A percentile compares a stretch with the other conserved stretches of the same genome.
These are phyloP conservation scores for Fusarium succisae DNA, from an alignment of 2,329 filamentous ascomycete species.

Conservation along the genomic window DNA sequence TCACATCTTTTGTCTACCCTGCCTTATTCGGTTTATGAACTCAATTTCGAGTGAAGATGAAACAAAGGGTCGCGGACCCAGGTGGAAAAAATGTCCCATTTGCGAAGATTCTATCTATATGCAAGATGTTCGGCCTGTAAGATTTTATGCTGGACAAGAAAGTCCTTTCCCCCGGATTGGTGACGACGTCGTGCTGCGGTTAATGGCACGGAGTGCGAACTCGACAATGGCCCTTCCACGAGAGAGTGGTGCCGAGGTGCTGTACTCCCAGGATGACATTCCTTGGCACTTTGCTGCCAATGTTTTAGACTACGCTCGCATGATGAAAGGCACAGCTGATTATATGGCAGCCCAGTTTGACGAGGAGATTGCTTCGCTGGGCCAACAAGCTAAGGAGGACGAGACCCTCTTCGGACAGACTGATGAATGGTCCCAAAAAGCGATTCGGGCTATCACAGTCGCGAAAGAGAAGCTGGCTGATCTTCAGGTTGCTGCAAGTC, in stretches of 20 bases:
- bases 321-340: conserved; percentile 91
- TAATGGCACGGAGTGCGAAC: conserved; percentile 82
- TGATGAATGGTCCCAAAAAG: conserved; percentile 90
- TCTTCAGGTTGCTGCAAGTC: conserved; percentile 45
- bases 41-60: conserved; percentile 79
- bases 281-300: conserved; percentile 97
- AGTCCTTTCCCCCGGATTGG: conserved; percentile 81
- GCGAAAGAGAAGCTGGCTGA: conserved; percentile 77
- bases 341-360: conserved; percentile 89
- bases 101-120: conserved; percentile 94
- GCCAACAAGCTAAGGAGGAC: conserved; percentile 84
- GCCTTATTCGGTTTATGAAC: conserved; percentile 95
- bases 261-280: conserved; percentile 77
- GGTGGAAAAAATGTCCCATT: conserved; percentile 96
- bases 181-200: conserved; percentile 86
- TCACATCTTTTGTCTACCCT: conserved; percentile 95
- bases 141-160: conserved; percentile 92
- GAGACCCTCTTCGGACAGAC: conserved; percentile 92
- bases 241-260: conserved; percentile 76
- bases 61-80: conserved; percentile 71
- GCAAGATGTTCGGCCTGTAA: conserved; percentile 87
- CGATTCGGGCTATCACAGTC: conserved; percentile 76
- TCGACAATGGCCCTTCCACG: conserved; percentile 89
- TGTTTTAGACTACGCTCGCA: conserved; percentile 90
- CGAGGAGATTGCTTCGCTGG: conserved; percentile 77